These are phyloP conservation scores for Actinomortierella ambigua DNA, from an alignment of 371 early-diverging fungal genomes.

Conservation along the genomic window DNA sequence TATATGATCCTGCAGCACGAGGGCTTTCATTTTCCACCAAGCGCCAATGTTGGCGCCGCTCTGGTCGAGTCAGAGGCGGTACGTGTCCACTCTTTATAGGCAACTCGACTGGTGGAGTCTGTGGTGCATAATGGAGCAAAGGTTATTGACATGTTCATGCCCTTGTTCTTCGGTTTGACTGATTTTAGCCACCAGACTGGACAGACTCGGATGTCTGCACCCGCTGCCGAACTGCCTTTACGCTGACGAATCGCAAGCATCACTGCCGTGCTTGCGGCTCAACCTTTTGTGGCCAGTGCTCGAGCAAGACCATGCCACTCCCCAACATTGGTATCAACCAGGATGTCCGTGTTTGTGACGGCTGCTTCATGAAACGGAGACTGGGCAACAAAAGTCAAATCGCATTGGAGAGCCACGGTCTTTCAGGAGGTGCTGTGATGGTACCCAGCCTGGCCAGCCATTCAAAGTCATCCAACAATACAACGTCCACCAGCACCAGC, in stretches of 20 bases:
- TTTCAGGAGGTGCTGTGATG: slow-evolving; percentile 14
- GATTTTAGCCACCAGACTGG: slow-evolving; percentile 90
- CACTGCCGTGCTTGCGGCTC: slow-evolving; percentile 96
- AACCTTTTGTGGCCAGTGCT: slow-evolving; percentile 91
- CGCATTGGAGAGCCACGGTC: slow-evolving; percentile 21
- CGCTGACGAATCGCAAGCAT: slow-evolving; percentile 94
- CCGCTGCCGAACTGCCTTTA: slow-evolving; percentile 89
- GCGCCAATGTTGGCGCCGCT: slow-evolving; percentile 29
- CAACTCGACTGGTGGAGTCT: slow-evolving; percentile 43
- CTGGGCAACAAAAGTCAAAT: slow-evolving; percentile 45
- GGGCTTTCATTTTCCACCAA: slow-evolving; percentile 54
- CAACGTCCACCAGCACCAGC: slow-evolving; percentile 10
- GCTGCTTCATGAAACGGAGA: slow-evolving; percentile 78
- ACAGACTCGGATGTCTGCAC: slow-evolving; percentile 91
- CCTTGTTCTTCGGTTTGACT: neutral
- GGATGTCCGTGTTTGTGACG: slow-evolving; percentile 92
- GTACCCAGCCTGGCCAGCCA: slow-evolving; percentile 6
- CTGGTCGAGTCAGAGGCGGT: slow-evolving; percentile 37
- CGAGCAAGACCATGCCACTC: slow-evolving; percentile 80
- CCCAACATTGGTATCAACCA: slow-evolving; percentile 88
- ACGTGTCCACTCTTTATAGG: slow-evolving; percentile 6
- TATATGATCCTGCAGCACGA: slow-evolving; percentile 78
- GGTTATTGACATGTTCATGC: slow-evolving; percentile 28
- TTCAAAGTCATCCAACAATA: neutral
- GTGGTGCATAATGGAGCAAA: slow-evolving; percentile 63